Percentiles rank a stretch among this genome's conserved stretches.
phyloP scores from a whole-genome alignment of 2,329 filamentous ascomycete genomes.

The Colletotrichum acutatum region DNA sequence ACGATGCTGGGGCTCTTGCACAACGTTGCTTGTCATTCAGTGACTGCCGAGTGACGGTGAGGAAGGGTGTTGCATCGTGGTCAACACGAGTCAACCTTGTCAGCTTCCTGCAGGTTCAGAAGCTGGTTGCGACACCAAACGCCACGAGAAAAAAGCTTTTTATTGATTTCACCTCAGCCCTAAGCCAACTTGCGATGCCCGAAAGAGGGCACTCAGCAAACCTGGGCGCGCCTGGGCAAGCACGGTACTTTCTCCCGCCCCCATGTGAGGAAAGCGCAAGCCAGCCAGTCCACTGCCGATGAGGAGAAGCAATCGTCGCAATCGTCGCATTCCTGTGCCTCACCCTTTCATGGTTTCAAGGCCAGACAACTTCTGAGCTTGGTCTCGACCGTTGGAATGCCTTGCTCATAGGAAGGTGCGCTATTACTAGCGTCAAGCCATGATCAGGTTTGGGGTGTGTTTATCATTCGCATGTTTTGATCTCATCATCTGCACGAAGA shows the following conservation, averaged over 20 bases:
- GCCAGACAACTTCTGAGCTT: background rate
- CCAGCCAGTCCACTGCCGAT: background rate
- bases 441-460: background rate
- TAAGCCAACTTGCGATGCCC: conserved; percentile 25
- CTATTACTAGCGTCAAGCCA: conserved; percentile 13
- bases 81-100: conserved; percentile 5
- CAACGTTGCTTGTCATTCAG: conserved; percentile 5
- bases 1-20: background rate
- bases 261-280: background rate
- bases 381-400: conserved; percentile 20
- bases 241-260: conserved; percentile 9
- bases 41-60: background rate
- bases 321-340: conserved; percentile 2
- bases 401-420: background rate
- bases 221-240: background rate
- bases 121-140: background rate
- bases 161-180: conserved; percentile 29
- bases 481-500: background rate
- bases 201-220: background rate
- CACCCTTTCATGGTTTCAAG: background rate
- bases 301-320: background rate
- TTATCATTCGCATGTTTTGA: background rate
- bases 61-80: background rate
- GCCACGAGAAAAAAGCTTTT: background rate
- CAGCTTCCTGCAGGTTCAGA: conserved; percentile 7